phyloP scores from a whole-genome alignment of 2,329 filamentous ascomycete genomes.

The Colletotrichum destructivum region DNA sequence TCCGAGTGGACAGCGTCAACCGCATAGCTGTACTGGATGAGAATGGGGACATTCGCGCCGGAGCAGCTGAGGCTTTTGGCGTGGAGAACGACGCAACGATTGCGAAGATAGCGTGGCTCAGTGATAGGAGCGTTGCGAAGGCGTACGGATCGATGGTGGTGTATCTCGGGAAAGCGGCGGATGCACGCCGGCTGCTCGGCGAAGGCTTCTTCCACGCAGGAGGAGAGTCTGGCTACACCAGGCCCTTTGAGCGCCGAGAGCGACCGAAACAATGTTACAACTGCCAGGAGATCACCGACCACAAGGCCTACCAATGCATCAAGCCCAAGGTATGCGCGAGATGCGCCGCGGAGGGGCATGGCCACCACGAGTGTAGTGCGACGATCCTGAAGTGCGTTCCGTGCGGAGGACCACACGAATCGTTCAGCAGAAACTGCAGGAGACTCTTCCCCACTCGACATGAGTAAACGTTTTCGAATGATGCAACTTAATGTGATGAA shows the following conservation, averaged over 20 bases:
- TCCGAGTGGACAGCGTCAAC: too few species aligned
- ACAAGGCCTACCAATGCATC: conserved; percentile 49
- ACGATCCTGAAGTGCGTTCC: conserved; percentile 44
- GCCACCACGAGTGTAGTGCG: conserved; percentile 38
- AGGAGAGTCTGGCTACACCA: conserved; percentile 45
- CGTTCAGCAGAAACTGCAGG: conserved; percentile 45
- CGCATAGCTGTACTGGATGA: too few species aligned
- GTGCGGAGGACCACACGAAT: conserved; percentile 45
- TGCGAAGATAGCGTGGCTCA: conserved; percentile 47
- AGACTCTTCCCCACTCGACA: conserved; percentile 43
- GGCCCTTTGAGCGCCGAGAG: too few species aligned
- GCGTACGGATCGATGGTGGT: conserved; percentile 48
- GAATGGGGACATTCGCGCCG: too few species aligned
- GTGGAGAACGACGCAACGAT: conserved; percentile 46
- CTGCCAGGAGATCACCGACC: conserved; percentile 47
- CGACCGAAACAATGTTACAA: conserved; percentile 49
- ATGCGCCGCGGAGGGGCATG: too few species aligned
- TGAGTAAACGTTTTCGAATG: conserved; percentile 43
- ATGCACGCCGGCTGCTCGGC: conserved; percentile 42
- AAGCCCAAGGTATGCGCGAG: conserved; percentile 45
- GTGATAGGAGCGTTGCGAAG: conserved; percentile 44
- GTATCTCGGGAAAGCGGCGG: conserved; percentile 44
- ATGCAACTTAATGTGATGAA: conserved; percentile 44
- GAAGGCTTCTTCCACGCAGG: conserved; percentile 46
- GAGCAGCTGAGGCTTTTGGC: conserved; percentile 40